Evolutionary conservation across 345 rosid genomes (phyloP).

Genomic region (Lumnitzera racemosa): DNA sequence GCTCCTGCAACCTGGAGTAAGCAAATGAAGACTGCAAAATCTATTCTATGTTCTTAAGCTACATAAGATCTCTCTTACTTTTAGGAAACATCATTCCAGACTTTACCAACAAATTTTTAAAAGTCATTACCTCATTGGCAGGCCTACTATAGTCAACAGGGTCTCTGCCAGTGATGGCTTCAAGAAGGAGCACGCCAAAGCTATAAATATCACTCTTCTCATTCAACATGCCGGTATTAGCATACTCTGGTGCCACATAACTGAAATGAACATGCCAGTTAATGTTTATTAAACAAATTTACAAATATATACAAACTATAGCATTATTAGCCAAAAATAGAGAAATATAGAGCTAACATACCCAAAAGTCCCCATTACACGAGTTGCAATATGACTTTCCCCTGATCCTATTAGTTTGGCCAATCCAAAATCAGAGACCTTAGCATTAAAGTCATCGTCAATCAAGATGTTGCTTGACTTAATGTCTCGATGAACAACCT

Average conservation of each 20-base stretch:
- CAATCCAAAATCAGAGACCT: constrained; percentile 96
- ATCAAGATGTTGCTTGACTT: constrained; percentile 95
- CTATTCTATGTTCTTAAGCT: no score
- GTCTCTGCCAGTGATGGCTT: constrained; percentile 90
- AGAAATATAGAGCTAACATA: constrained; percentile 20
- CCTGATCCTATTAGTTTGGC: constrained; percentile 89
- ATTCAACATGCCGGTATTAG: constrained; percentile 81
- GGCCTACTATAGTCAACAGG: constrained; percentile 95
- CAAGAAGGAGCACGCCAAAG: constrained; percentile 89
- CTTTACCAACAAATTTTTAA: not conserved
- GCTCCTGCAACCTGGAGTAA: not conserved
- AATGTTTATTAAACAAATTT: not conserved
- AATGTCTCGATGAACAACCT: constrained; percentile 92
- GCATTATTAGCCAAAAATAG: constrained; percentile 5
- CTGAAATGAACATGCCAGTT: constrained; percentile 31
- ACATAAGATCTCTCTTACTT: no score
- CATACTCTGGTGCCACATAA: constrained; percentile 97
- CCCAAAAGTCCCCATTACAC: constrained; percentile 99
- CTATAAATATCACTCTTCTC: constrained; percentile 97
- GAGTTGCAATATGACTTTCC: constrained; percentile 89
- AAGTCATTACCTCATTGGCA: constrained; percentile 57
- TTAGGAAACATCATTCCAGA: not conserved
- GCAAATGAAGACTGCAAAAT: no score
- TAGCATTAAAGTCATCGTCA: constrained; percentile 73
- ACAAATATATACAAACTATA: constrained; percentile 7